phyloP scores from a whole-genome alignment of 2,329 filamentous ascomycete species.

The Tolypocladium album region DNA sequence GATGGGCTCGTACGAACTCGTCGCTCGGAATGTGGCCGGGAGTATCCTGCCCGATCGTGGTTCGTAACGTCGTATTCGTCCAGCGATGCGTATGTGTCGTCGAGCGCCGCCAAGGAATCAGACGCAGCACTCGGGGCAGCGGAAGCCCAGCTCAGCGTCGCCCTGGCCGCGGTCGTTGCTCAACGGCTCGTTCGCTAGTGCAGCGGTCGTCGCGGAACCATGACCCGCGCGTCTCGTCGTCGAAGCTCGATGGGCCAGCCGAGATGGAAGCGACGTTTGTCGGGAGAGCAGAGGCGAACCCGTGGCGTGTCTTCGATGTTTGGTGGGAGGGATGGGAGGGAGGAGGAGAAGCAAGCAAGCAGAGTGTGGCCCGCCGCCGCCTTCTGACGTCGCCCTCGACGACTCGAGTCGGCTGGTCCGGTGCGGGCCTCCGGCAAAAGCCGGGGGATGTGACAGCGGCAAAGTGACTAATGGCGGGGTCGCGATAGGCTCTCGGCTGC shows the following conservation, averaged over 20 bases:
- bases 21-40: not conserved
- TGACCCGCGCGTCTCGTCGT: not conserved
- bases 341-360: not conserved
- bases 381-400: not conserved
- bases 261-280: not conserved
- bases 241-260: not conserved
- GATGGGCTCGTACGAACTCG: not conserved
- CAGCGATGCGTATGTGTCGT: not conserved
- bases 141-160: not conserved
- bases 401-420: not conserved
- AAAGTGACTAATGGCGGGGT: conserved; percentile 21
- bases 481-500: conserved; percentile 15
- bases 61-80: not conserved
- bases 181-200: not conserved
- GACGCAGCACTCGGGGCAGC: not conserved
- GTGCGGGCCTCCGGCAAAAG: conserved; percentile 12
- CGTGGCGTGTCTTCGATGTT: too few relatives aligned
- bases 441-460: conserved; percentile 4
- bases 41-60: not conserved
- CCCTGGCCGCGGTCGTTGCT: not conserved
- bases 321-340: not conserved
- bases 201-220: not conserved
- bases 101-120: not conserved
- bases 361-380: too few relatives aligned
- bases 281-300: too few relatives aligned